Percentiles rank a stretch among this genome's conserved stretches.
These are phyloP conservation scores for Cajanus cajan DNA, from an alignment of 306 rosid genomes.

Conservation along the genomic window DNA sequence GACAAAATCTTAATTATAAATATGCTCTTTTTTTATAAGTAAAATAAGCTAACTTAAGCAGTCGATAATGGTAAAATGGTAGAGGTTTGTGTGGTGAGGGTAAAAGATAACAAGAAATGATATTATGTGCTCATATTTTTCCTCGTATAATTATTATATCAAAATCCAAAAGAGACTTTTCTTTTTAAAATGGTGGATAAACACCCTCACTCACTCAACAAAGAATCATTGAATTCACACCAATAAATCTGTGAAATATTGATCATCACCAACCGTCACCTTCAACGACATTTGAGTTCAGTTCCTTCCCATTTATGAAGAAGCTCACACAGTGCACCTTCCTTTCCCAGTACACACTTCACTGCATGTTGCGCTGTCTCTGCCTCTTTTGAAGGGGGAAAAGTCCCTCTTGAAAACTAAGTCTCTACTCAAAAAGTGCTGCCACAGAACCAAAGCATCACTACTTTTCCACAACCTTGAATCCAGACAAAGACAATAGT, in stretches of 20 bases:
- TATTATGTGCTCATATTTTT: background rate
- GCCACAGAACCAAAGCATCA: constrained; percentile 33
- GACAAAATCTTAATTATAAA: background rate
- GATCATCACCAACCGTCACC: constrained; percentile 47
- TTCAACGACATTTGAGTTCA: constrained; percentile 28
- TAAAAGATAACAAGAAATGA: background rate
- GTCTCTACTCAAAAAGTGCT: constrained; percentile 9
- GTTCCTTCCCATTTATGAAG: constrained; percentile 51
- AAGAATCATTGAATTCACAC: constrained; percentile 78
- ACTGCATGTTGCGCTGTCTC: constrained; percentile 16
- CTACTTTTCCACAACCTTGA: constrained; percentile 30
- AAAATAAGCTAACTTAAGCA: background rate
- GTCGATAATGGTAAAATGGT: background rate
- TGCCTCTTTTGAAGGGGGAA: constrained; percentile 25
- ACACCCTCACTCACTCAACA: constrained; percentile 37
- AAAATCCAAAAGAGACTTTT: background rate
- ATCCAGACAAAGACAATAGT: constrained; percentile 42
- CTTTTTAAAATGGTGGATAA: background rate
- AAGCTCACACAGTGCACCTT: background rate
- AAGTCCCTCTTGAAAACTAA: background rate
- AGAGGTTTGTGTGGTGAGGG: background rate
- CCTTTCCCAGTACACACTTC: constrained; percentile 19
- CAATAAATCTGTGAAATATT: constrained; percentile 49
- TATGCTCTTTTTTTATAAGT: no score
- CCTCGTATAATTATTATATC: background rate